phyloP scores from a whole-genome alignment of 352 stramenopile genomes.

The Phytophthora colocasiae region DNA sequence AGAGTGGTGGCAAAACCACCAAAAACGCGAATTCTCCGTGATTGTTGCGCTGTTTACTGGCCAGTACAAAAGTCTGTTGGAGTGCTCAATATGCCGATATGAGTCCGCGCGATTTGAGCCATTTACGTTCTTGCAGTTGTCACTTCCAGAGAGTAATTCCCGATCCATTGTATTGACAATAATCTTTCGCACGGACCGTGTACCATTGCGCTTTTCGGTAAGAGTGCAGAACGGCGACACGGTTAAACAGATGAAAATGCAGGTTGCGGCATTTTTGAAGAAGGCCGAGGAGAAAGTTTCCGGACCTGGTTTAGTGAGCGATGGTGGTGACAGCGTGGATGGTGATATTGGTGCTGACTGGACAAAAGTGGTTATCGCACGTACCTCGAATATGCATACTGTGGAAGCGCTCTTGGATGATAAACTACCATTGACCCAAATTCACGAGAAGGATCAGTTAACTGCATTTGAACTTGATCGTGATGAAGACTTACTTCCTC shows the following conservation, averaged over 20 bases:
- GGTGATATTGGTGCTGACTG: slow-evolving; percentile 16
- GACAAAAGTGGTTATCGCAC: slow-evolving; percentile 61
- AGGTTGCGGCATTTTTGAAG: slow-evolving; percentile 55
- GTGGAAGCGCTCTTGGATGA: slow-evolving; percentile 74
- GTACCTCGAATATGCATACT: slow-evolving; percentile 64
- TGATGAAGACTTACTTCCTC: slow-evolving; percentile 33
- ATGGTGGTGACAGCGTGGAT: slow-evolving; percentile 6
- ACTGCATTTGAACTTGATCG: slow-evolving; percentile 75
- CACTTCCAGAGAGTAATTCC: slow-evolving; percentile 78
- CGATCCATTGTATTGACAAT: slow-evolving; percentile 81
- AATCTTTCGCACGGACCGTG: slow-evolving; percentile 77
- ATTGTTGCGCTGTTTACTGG: slow-evolving; percentile 99
- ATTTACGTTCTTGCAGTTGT: slow-evolving; percentile 92
- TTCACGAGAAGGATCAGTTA: slow-evolving; percentile 82
- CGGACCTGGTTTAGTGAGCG: neutral
- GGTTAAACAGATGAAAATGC: slow-evolving; percentile 71
- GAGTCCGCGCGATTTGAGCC: slow-evolving; percentile 93
- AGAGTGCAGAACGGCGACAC: slow-evolving; percentile 66
- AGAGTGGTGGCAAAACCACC: slow-evolving; percentile 99
- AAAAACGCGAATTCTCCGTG: slow-evolving; percentile 98
- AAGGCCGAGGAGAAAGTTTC: slow-evolving; percentile 20
- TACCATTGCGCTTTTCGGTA: slow-evolving; percentile 83
- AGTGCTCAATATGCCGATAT: slow-evolving; percentile 96
- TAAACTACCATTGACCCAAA: slow-evolving; percentile 64
- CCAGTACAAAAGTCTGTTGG: slow-evolving; percentile 98